Conservation (phyloP, 192 early-diverging fungal genomes). For the Coemansia sp. region DNA sequence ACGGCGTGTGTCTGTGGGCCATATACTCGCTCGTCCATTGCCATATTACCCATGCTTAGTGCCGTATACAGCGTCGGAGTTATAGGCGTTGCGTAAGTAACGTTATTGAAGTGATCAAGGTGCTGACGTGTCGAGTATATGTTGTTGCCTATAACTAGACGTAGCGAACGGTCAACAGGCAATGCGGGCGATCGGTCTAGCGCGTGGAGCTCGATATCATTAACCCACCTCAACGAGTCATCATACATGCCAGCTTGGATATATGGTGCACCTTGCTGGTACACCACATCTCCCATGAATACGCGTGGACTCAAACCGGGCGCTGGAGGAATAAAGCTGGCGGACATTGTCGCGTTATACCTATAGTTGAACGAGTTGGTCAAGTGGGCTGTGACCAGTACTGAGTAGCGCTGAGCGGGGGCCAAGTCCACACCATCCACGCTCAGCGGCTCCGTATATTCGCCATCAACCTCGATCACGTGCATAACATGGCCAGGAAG, state of each 20-base stretch:
- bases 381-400: conserved; percentile 67
- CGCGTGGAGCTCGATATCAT: conserved; percentile 52
- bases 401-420: conserved; percentile 76
- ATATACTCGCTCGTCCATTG: conserved; percentile 58
- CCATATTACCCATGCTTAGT: conserved; percentile 56
- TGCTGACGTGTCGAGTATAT: conserved; percentile 64
- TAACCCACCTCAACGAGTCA: neutral
- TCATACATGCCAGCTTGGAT: conserved; percentile 17
- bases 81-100: conserved; percentile 60
- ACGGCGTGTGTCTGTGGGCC: conserved; percentile 61
- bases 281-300: conserved; percentile 56
- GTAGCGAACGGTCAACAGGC: conserved; percentile 45
- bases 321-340: conserved; percentile 46
- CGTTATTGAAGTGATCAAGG: conserved; percentile 73
- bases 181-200: conserved; percentile 54
- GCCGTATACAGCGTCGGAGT: conserved; percentile 68
- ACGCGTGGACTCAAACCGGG: conserved; percentile 52
- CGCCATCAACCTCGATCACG: conserved; percentile 79
- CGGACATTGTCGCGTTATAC: conserved; percentile 61
- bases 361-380: conserved; percentile 60
- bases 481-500: conserved; percentile 73
- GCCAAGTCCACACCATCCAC: conserved; percentile 58
- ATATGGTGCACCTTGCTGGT: conserved; percentile 56
- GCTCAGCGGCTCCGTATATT: conserved; percentile 54
- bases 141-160: conserved; percentile 56